phyloP scores from a whole-genome alignment of 2,329 filamentous ascomycete genomes.

The Aspergillus felis region DNA sequence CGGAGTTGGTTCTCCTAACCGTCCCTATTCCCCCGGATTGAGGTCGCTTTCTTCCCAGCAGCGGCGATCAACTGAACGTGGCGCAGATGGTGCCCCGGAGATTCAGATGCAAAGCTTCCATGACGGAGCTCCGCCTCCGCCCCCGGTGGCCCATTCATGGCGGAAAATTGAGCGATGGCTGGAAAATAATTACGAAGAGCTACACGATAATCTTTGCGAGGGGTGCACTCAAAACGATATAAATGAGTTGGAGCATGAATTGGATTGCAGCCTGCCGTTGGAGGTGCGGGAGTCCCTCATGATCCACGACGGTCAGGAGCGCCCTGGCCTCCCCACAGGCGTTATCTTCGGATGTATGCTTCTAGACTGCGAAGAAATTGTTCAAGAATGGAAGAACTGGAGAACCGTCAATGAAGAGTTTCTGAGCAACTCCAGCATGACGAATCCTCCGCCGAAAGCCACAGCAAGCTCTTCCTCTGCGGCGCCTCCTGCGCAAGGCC shows the following conservation, averaged over 20 bases:
- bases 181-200: conserved; percentile 91
- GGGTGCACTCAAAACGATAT: conserved; percentile 90
- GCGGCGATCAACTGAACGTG: conserved; percentile 56
- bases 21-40: conserved; percentile 87
- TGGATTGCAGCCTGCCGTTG: conserved; percentile 89
- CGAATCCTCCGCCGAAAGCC: conserved; percentile 62
- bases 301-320: conserved; percentile 94
- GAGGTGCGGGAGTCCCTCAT: conserved; percentile 90
- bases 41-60: conserved; percentile 69
- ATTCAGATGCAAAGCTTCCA: conserved; percentile 96
- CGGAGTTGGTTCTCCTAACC: conserved; percentile 54
- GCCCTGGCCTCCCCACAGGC: conserved; percentile 83
- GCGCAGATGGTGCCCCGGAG: conserved; percentile 71
- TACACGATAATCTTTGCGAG: conserved; percentile 89
- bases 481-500: conserved; percentile 51
- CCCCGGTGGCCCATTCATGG: conserved; percentile 87
- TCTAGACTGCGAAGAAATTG: conserved; percentile 95
- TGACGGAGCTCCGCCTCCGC: conserved; percentile 84
- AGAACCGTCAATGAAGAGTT: conserved; percentile 88
- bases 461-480: conserved; percentile 62
- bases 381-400: conserved; percentile 98
- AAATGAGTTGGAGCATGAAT: conserved; percentile 92
- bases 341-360: conserved; percentile 94
- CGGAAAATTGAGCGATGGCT: conserved; percentile 89
- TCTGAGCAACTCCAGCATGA: conserved; percentile 55